These are phyloP conservation scores for Carallia brachiata DNA, from an alignment of 345 rosid species.

Conservation along the genomic window DNA sequence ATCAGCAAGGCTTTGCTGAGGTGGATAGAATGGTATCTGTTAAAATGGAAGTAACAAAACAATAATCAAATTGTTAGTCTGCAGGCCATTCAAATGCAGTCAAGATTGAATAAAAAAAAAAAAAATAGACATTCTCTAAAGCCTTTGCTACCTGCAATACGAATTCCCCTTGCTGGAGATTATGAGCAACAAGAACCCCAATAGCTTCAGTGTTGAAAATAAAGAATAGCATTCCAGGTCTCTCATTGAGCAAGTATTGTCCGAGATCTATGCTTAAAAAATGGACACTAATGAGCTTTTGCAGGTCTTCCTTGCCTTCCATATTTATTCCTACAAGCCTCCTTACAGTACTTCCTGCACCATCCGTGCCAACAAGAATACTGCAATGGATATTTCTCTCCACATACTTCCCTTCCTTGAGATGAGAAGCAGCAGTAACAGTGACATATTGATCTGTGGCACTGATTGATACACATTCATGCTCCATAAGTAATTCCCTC, in stretches of 20 bases:
- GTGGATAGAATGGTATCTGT: constrained; percentile 89
- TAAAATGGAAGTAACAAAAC: constrained; percentile 13
- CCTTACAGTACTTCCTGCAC: constrained; percentile 79
- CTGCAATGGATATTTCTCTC: constrained; percentile 54
- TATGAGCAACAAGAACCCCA: constrained; percentile 96
- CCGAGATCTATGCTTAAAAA: constrained; percentile 83
- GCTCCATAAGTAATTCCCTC: constrained; percentile 68
- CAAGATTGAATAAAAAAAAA: constrained; percentile 5
- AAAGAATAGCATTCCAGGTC: constrained; percentile 91
- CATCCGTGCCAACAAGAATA: constrained; percentile 81
- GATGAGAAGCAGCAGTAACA: constrained; percentile 57
- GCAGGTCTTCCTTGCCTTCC: constrained; percentile 76
- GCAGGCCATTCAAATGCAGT: constrained; percentile 1
- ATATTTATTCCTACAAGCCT: constrained; percentile 59
- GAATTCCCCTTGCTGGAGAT: constrained; percentile 84
- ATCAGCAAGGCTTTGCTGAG: constrained; percentile 79
- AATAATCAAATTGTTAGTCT: constrained; percentile 4
- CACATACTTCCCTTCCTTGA: constrained; percentile 43
- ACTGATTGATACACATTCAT: constrained; percentile 70
- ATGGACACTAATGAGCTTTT: constrained; percentile 88
- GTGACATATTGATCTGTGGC: constrained; percentile 41
- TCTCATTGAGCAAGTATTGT: constrained; percentile 53
- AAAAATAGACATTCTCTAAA: constrained; percentile 4
- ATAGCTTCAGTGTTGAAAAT: constrained; percentile 83
- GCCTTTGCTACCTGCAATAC: constrained; percentile 66